Base-by-base conservation (phyloP, 139 green algal species). In the Yamagishiella unicocca region DNA sequence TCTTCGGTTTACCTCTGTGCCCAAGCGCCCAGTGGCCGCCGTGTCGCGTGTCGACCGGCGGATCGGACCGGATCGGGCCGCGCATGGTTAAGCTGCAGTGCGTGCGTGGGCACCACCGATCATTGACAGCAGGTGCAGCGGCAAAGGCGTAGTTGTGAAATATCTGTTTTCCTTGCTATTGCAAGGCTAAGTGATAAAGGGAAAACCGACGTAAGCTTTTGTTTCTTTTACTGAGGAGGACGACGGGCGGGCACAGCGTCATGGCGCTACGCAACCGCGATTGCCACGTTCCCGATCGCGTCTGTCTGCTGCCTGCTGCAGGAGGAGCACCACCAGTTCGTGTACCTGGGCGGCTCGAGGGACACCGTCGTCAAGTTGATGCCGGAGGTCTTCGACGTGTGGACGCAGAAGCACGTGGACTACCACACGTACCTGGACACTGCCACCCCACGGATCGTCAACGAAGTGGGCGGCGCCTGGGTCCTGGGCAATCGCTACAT, bases 401-500 rank as follows among this genome's bases (percentile, higher is more conserved):
- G 43, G 43, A 77, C 62, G 5, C 10, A 35, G 14, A 62, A 73
- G 8, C 25, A 53, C 4, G 31, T 78, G 1, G 43, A 66, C 4
- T 86, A 68, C n/a, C 31, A 74, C 29, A 43, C 72, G 1, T 62
- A 80, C 43, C 24, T 84, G 54, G 78, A 84, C 58, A 84, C 78
- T 1, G 5, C 17, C 27, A 37, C 58, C 1, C 78, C 58, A 2
- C 9, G 2, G 10, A 38, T 83, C n/a, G 12, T 72, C 10, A 62
- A 19, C 7, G 17, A 2, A 6, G n/a, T 22, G 21, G 43, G 19
- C 22, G 80, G 80, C 10, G 62, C 38, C 6, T 86, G 80, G 80
- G n/a, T 38, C 43, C 43, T 78, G 43, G 80, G 62, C 31, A 86
- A 86, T 43, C 62, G 80, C 43, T 86, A 53, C 64, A 86, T 86